Percentiles rank a stretch among this genome's conserved stretches.
Evolutionary conservation across 2,329 filamentous ascomycete genomes (phyloP).

Genomic region (Furcasterigmium furcatum): DNA sequence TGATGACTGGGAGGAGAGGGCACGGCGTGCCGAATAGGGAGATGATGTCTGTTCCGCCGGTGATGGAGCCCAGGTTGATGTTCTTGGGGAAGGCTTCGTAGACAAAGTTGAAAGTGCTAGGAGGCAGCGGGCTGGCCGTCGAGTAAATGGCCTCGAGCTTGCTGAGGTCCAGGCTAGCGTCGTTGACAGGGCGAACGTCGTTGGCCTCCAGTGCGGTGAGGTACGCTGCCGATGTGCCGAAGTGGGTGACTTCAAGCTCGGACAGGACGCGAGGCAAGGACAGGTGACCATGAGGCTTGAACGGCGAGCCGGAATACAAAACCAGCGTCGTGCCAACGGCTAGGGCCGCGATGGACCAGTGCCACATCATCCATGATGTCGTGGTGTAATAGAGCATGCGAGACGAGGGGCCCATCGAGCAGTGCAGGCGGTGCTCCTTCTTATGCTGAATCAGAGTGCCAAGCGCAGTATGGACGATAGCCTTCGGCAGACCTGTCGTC

Average conservation of each 20-base stretch:
- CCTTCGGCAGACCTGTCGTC: constrained; percentile 84
- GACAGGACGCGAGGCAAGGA: constrained; percentile 82
- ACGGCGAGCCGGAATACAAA: constrained; percentile 90
- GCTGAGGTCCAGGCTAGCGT: constrained; percentile 54
- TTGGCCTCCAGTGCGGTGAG: constrained; percentile 87
- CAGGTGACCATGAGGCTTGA: constrained; percentile 73
- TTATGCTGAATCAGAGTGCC: constrained; percentile 95
- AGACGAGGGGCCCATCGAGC: constrained; percentile 69
- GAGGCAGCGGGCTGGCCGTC: constrained; percentile 87
- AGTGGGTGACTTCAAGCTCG: constrained; percentile 80
- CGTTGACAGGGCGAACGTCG: constrained; percentile 54
- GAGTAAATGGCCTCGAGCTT: constrained; percentile 84
- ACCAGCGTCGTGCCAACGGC: constrained; percentile 80
- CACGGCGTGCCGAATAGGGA: constrained; percentile 89
- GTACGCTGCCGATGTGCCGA: constrained; percentile 93
- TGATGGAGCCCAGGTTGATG: constrained; percentile 91
- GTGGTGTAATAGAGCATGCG: constrained; percentile 92
- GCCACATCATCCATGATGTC: constrained; percentile 99
- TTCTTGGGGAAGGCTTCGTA: constrained; percentile 76
- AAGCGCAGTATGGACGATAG: constrained; percentile 87
- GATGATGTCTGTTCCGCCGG: constrained; percentile 94
- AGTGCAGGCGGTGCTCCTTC: constrained; percentile 89
- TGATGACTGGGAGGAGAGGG: constrained; percentile 67
- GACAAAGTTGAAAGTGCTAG: constrained; percentile 88
- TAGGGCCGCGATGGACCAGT: constrained; percentile 87